Evolutionary conservation across 805 yeast genomes (phyloP), one percentile per base, ranked within the genome.

Genomic region (Wickerhamomyces canadensis): DNA sequence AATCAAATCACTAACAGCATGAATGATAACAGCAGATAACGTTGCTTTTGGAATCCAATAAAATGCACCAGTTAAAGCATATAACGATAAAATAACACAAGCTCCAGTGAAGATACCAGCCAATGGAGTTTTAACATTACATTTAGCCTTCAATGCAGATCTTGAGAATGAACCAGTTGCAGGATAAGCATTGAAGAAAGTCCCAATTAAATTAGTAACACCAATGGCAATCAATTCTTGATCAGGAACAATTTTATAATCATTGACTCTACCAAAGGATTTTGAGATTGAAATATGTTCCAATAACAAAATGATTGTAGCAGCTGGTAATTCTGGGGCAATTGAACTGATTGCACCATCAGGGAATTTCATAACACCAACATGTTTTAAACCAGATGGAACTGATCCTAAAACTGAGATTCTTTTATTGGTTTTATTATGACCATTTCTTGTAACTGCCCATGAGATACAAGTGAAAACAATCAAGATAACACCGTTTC

Each of bases 201-300:
- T 86, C 49, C 96, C 96, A 49, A 89, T 70, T 58, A 89, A 70
- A 63, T 89, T 89, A 37, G 93, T 82, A 32, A 83, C 84, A 54
- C 97, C 97, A 61, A 89, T 89, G 29, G 97, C 96, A 54, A 89
- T 74, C 38, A 89, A 73, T 61, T 89, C 97, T 68, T 89, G 97
- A 63, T 89, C 91, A 34, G 97, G 96, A 42, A 80, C 75, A 51
- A 89, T 81, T 52, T 85, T 86, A 64, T 89, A 89, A 58, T 86
- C 95, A 57, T 89, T 88, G 48, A 88, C 67, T 62, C 97, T 76
- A 38, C 96, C 97, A 55, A 89, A 89, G 1, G 96, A 86, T 61
- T 88, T 89, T 36, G 97, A 71, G 50, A 89, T 89, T 36, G 97
- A 88, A 56, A 89, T 89, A 60, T 89, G 97, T 61, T 89, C 97